These are phyloP conservation scores for Ophidiomyces ophidiicola DNA, from an alignment of 2,329 filamentous ascomycete genomes.

Conservation along the genomic window DNA sequence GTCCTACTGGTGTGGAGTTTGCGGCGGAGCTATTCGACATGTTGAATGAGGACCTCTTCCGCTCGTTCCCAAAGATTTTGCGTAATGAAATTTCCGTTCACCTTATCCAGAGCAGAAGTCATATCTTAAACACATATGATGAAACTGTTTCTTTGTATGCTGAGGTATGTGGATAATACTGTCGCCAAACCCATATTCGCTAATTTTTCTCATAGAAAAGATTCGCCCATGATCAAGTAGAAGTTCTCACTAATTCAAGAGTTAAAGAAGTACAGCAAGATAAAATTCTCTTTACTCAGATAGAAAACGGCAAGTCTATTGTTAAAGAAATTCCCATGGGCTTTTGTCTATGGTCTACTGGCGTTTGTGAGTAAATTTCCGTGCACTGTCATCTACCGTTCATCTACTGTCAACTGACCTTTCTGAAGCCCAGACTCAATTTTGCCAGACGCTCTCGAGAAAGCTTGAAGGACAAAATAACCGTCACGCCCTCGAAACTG, in stretches of 20 bases:
- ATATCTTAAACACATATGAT: slow-evolving; percentile 97
- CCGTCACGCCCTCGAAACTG: slow-evolving; percentile 82
- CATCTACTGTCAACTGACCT: slow-evolving; percentile 7
- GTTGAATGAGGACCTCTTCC: slow-evolving; percentile 81
- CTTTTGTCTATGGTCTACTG: slow-evolving; percentile 96
- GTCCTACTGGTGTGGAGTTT: slow-evolving; percentile 94
- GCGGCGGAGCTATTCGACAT: slow-evolving; percentile 93
- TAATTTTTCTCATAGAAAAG: slow-evolving; percentile 41
- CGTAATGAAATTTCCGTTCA: slow-evolving; percentile 97
- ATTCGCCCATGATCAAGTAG: slow-evolving; percentile 81
- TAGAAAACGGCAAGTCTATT: slow-evolving; percentile 60
- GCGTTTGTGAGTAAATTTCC: slow-evolving; percentile 45
- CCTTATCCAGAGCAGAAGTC: slow-evolving; percentile 82
- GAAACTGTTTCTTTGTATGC: slow-evolving; percentile 87
- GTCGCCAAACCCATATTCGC: background rate
- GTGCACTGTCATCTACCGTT: background rate
- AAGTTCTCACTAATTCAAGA: slow-evolving; percentile 82
- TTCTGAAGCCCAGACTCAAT: slow-evolving; percentile 54
- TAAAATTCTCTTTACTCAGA: slow-evolving; percentile 80
- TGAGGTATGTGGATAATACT: slow-evolving; percentile 41
- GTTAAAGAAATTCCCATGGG: slow-evolving; percentile 90
- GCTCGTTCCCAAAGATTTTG: slow-evolving; percentile 75
- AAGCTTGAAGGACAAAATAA: slow-evolving; percentile 74
- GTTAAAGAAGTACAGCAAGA: slow-evolving; percentile 79
- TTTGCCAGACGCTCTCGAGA: slow-evolving; percentile 64